These are phyloP conservation scores for Penicillium sp. DNA, from an alignment of 2,329 filamentous ascomycete genomes.

Conservation along the genomic window DNA sequence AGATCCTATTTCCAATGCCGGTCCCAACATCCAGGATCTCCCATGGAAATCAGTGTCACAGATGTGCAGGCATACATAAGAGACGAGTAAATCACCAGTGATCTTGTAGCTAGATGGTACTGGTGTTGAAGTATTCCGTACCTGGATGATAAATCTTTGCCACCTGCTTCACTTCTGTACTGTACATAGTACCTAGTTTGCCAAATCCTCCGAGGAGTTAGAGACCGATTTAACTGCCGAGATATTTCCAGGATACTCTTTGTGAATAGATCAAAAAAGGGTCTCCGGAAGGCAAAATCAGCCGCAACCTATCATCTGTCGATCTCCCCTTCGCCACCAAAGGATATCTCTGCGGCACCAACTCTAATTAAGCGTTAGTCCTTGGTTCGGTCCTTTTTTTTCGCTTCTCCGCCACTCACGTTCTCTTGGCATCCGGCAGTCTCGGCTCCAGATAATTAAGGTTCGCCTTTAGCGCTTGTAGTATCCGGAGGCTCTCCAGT, in stretches of 20 bases:
- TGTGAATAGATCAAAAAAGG: neutral
- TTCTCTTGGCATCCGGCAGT: conserved; percentile 8
- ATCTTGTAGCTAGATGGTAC: neutral
- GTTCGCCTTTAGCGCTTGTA: neutral
- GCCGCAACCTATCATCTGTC: conserved; percentile 2
- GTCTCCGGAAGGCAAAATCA: neutral
- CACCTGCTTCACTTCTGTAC: neutral
- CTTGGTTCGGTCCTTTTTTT: neutral
- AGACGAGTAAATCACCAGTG: neutral
- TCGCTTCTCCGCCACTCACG: conserved; percentile 1
- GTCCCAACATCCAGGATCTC: neutral
- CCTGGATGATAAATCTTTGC: neutral
- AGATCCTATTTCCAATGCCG: neutral
- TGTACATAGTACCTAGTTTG: too few species aligned
- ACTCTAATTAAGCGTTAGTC: conserved; percentile 7
- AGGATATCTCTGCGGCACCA: neutral
- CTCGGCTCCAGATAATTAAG: conserved; percentile 17
- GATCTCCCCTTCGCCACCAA: conserved; percentile 9
- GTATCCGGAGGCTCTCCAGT: neutral
- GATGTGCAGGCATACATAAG: neutral
- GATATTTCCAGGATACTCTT: neutral
- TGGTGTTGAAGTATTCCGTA: neutral
- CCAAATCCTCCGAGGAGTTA: neutral
- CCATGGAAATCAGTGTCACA: neutral
- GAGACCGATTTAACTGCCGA: neutral